phyloP scores from a whole-genome alignment of 2,329 filamentous ascomycete species.

The Beauveria medogensis region DNA sequence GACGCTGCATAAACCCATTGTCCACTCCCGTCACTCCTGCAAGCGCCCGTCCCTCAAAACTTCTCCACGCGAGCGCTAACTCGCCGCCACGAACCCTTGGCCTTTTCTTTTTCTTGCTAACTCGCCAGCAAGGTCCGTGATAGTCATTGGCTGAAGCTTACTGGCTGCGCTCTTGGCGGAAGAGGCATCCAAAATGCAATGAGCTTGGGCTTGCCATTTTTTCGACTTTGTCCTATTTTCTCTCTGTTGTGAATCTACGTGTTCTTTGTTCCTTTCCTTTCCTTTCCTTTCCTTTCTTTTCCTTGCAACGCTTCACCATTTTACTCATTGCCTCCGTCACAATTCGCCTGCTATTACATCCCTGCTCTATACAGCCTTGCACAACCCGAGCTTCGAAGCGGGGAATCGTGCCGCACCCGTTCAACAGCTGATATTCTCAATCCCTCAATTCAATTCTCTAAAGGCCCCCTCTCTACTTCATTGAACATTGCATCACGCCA shows the following conservation, averaged over 20 bases:
- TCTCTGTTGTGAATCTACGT: background rate
- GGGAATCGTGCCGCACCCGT: background rate
- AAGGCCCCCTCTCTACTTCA: background rate
- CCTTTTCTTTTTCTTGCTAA: background rate
- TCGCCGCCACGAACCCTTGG: background rate
- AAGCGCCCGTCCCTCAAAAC: background rate
- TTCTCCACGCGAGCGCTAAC: constrained; percentile 6
- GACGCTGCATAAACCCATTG: background rate
- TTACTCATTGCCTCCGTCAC: background rate
- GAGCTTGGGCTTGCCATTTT: no score
- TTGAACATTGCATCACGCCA: background rate
- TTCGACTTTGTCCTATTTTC: background rate
- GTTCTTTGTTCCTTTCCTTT: background rate
- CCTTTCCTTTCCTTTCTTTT: no score
- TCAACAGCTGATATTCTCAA: background rate
- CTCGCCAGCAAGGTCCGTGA: background rate
- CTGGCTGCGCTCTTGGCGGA: background rate
- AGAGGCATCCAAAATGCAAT: background rate
- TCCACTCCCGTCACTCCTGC: constrained; percentile 1
- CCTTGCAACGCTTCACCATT: no score
- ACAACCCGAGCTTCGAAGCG: background rate
- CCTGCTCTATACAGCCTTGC: background rate
- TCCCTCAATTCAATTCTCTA: background rate
- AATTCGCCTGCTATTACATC: background rate
- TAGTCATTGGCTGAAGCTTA: background rate